Conservation (phyloP, 495 filamentous ascomycete species). For the Immersiella caudata region DNA sequence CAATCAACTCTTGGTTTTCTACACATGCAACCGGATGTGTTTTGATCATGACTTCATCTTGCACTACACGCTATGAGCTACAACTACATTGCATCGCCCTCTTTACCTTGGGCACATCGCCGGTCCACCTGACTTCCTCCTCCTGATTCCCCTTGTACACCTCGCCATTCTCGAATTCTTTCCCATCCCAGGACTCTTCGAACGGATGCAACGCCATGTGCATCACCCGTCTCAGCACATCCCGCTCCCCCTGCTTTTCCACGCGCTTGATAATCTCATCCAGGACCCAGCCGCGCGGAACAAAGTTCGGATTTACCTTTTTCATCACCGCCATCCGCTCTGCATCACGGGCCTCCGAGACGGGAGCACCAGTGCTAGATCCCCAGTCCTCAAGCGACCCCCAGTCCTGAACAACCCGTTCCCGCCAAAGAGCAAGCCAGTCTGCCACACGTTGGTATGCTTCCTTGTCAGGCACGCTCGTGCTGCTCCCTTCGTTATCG, state of each 20-base stretch:
- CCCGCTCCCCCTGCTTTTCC: slow-evolving; percentile 79
- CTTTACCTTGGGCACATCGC: slow-evolving; percentile 77
- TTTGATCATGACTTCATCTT: not conserved
- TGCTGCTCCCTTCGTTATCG: slow-evolving; percentile 33
- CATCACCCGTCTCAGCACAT: slow-evolving; percentile 74
- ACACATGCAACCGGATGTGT: not conserved
- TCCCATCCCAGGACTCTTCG: slow-evolving; percentile 71
- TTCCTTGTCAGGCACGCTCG: slow-evolving; percentile 49
- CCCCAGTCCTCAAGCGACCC: slow-evolving; percentile 67
- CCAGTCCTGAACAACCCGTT: slow-evolving; percentile 74
- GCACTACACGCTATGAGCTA: slow-evolving; percentile 44
- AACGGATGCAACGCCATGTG: slow-evolving; percentile 81
- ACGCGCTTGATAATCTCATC: slow-evolving; percentile 90
- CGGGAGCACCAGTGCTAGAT: slow-evolving; percentile 42
- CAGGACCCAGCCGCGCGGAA: slow-evolving; percentile 86
- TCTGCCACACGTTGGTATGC: slow-evolving; percentile 65
- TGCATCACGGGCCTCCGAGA: slow-evolving; percentile 53
- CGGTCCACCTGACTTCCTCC: slow-evolving; percentile 82
- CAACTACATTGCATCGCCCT: slow-evolving; percentile 93
- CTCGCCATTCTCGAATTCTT: slow-evolving; percentile 36
- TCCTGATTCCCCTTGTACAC: slow-evolving; percentile 58
- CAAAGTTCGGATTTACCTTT: slow-evolving; percentile 84
- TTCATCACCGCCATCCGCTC: slow-evolving; percentile 75
- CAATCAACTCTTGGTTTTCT: not conserved
- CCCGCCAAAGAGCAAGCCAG: slow-evolving; percentile 77